These are phyloP conservation scores for Lipomyces spencermartinsiae DNA, from an alignment of 805 yeast genomes.

Conservation along the genomic window DNA sequence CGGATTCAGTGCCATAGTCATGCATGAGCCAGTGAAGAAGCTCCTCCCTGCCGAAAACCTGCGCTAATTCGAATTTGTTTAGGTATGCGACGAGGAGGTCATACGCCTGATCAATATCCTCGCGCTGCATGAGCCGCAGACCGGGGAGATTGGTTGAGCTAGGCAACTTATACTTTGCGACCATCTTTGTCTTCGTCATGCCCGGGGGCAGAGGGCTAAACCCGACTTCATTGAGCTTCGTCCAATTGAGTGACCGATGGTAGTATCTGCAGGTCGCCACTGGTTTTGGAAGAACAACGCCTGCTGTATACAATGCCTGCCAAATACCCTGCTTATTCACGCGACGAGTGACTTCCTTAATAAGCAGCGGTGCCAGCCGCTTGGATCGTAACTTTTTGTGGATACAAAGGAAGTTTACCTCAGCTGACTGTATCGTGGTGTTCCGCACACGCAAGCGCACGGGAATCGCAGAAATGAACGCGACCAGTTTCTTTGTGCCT, in stretches of 20 bases:
- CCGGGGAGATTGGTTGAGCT: constrained; percentile 57
- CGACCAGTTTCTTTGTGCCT: constrained; percentile 77
- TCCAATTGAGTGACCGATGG: constrained; percentile 94
- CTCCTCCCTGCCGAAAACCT: constrained; percentile 70
- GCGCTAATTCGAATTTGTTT: constrained; percentile 72
- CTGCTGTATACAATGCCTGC: constrained; percentile 97
- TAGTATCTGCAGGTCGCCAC: constrained; percentile 85
- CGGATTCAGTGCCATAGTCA: constrained; percentile 51
- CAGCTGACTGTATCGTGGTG: constrained; percentile 60
- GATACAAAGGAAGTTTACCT: constrained; percentile 91
- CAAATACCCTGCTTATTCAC: constrained; percentile 84
- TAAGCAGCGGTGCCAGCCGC: constrained; percentile 90
- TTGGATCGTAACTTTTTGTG: constrained; percentile 94
- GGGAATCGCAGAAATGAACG: constrained; percentile 92
- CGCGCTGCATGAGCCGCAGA: constrained; percentile 60
- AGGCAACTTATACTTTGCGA: constrained; percentile 65
- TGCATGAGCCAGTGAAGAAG: constrained; percentile 77
- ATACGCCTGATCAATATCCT: constrained; percentile 70
- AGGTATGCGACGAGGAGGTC: constrained; percentile 68
- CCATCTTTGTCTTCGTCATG: constrained; percentile 70
- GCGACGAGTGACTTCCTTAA: constrained; percentile 91
- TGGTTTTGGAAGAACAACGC: constrained; percentile 91
- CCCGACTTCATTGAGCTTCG: constrained; percentile 85
- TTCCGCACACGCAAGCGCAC: constrained; percentile 66
- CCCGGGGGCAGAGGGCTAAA: constrained; percentile 79